These are phyloP conservation scores for Choiromyces venosus DNA, from an alignment of 495 filamentous ascomycete genomes.

Conservation along the genomic window DNA sequence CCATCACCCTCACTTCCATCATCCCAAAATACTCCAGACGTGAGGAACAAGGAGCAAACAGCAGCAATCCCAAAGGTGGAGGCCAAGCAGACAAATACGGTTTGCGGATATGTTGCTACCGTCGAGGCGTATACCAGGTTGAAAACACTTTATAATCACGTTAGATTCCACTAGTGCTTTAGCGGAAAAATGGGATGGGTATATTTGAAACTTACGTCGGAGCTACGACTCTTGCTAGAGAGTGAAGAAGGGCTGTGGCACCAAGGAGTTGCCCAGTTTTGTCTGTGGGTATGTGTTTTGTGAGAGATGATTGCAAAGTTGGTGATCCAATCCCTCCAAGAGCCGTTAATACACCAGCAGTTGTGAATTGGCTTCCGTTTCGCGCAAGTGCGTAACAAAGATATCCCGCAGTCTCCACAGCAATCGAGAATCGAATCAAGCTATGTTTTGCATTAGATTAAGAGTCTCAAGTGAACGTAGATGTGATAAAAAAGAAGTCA, in stretches of 20 bases:
- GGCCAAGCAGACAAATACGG: conserved; percentile 72
- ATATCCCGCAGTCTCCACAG: conserved; percentile 73
- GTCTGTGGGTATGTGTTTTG: conserved; percentile 82
- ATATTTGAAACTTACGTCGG: conserved; percentile 48
- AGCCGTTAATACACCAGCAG: conserved; percentile 64
- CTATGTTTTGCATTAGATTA: conserved; percentile 24
- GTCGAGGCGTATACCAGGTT: conserved; percentile 80
- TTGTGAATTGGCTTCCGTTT: conserved; percentile 53
- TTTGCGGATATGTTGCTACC: conserved; percentile 67
- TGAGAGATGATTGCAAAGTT: conserved; percentile 72
- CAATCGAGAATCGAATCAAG: conserved; percentile 67
- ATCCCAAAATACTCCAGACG: conserved; percentile 24
- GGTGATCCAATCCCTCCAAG: conserved; percentile 80
- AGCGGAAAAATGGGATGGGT: not conserved
- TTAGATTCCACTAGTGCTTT: not conserved
- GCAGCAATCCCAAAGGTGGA: conserved; percentile 61
- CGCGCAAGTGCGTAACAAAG: conserved; percentile 63
- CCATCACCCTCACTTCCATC: conserved; percentile 9
- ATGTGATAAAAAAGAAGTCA: conserved; percentile 1
- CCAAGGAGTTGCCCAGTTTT: conserved; percentile 78
- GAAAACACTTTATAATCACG: conserved; percentile 50
- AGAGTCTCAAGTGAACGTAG: not conserved
- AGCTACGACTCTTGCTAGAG: conserved; percentile 67
- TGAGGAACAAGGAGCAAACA: conserved; percentile 58
- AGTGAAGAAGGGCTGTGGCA: conserved; percentile 78